Conservation (phyloP, 2,329 filamentous ascomycete species). For the Penicillium palitans region DNA sequence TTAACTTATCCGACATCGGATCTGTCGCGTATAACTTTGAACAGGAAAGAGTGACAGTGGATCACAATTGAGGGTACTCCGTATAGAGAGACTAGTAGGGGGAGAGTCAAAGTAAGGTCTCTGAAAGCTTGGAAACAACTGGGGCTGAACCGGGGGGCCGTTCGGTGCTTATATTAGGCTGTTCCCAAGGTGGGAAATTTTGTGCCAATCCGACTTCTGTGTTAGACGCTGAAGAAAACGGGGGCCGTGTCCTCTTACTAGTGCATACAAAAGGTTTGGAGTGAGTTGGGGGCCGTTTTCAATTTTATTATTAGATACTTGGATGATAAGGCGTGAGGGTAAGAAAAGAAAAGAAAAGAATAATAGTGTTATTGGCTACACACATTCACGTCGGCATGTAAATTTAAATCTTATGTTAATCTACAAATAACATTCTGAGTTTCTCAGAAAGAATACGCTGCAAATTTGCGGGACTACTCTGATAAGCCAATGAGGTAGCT, state of each 20-base stretch:
- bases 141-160: neutral
- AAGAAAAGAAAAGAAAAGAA: too few relatives aligned
- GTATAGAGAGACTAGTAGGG: neutral
- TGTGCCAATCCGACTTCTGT: neutral
- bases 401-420: neutral
- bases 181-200: neutral
- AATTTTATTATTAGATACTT: neutral
- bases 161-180: neutral
- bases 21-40: neutral
- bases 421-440: neutral
- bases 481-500: neutral
- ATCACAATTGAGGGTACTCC: neutral
- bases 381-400: neutral
- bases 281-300: neutral
- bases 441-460: too few relatives aligned
- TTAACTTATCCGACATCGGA: slow-evolving; percentile 1
- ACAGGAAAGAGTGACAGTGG: too few relatives aligned
- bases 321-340: too few relatives aligned
- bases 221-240: too few relatives aligned
- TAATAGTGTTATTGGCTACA: neutral
- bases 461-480: neutral
- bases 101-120: neutral
- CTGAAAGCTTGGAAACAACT: neutral
- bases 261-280: neutral
- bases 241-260: neutral